Conservation (phyloP, 169 alveolate genomes). For the Plasmodium adleri region DNA sequence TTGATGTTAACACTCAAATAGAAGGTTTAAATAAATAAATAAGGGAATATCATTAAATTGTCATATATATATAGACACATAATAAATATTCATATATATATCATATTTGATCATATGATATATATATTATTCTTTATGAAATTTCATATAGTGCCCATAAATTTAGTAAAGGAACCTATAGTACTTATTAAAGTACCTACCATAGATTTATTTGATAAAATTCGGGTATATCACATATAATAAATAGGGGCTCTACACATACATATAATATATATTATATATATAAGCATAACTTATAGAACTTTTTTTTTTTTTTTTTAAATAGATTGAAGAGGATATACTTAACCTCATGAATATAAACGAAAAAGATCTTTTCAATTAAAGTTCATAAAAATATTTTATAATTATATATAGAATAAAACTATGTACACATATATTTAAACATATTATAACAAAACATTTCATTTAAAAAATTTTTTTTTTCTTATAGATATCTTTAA, state of each 20-base stretch:
- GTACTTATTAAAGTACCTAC: constrained; percentile 48
- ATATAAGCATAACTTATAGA: neutral
- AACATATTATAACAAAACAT: no score
- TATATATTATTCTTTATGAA: neutral
- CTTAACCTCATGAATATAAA: constrained; percentile 36
- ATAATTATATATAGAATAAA: no score
- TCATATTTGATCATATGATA: neutral
- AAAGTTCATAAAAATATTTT: neutral
- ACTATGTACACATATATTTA: no score
- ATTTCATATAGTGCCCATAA: constrained; percentile 14
- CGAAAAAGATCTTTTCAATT: constrained; percentile 56
- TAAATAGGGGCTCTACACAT: no score
- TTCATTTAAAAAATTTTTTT: no score
- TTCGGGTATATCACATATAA: constrained; percentile 16
- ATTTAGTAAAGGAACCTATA: constrained; percentile 41
- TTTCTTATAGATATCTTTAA: no score
- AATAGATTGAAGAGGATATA: constrained; percentile 27
- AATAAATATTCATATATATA: no score
- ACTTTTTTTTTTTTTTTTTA: neutral
- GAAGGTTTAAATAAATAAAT: constrained; percentile 8
- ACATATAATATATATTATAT: neutral
- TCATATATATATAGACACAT: no score
- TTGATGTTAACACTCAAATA: constrained; percentile 51
- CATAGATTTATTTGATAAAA: constrained; percentile 21
- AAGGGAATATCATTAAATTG: no score